These are phyloP conservation scores for Coprinopsis cinerea DNA, from an alignment of 768 basidiomycete species.

Conservation along the genomic window DNA sequence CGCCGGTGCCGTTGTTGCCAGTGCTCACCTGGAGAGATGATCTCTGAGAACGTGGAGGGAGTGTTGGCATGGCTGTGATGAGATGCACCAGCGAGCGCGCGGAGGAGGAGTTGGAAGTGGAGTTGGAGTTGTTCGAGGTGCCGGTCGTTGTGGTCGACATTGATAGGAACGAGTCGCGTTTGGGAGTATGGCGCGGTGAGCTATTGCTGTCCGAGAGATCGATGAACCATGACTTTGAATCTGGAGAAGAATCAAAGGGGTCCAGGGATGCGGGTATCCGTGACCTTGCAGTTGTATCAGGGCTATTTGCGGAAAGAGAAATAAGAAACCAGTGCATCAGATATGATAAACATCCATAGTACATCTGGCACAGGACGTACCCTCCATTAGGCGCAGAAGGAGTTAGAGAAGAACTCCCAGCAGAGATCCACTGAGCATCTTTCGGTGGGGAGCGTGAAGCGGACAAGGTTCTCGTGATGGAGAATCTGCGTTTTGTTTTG, in stretches of 20 bases:
- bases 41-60: too few relatives aligned
- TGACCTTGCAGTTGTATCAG: not conserved
- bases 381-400: slow-evolving; percentile 21
- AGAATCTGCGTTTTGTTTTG: slow-evolving; percentile 14
- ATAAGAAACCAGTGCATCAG: not conserved
- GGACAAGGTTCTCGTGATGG: too few relatives aligned
- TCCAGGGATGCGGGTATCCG: slow-evolving; percentile 29
- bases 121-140: slow-evolving; percentile 13
- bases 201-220: slow-evolving; percentile 21
- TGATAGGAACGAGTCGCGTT: slow-evolving; percentile 37
- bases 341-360: too few relatives aligned
- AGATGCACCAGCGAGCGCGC: slow-evolving; percentile 14
- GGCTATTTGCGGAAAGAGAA: not conserved
- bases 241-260: slow-evolving; percentile 33
- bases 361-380: too few relatives aligned
- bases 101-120: slow-evolving; percentile 26
- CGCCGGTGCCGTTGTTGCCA: too few relatives aligned
- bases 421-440: slow-evolving; percentile 30
- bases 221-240: slow-evolving; percentile 40
- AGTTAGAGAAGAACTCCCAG: slow-evolving; percentile 25
- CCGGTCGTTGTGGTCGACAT: slow-evolving; percentile 27
- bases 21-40: too few relatives aligned
- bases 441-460: too few relatives aligned
- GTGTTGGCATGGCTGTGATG: too few relatives aligned
- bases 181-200: slow-evolving; percentile 18